Percentiles rank a stretch among this genome's conserved stretches.
Conservation (phyloP, 768 basidiomycete species). For the Hirschioporus abietinus region DNA sequence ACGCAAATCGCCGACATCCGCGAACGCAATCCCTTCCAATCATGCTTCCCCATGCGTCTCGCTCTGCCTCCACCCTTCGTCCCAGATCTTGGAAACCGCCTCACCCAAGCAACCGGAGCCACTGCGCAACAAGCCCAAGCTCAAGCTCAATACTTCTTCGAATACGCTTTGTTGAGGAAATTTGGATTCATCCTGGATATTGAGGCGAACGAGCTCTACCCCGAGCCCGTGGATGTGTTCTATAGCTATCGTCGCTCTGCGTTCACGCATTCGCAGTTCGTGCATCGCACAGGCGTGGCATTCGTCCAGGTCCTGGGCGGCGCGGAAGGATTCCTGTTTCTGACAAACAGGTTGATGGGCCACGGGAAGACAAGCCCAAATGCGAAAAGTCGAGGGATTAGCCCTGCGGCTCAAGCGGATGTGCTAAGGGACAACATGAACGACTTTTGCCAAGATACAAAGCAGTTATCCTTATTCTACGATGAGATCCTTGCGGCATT, state of each 20-base stretch:
- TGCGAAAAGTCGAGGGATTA: constrained; percentile 14
- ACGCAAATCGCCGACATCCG: constrained; percentile 86
- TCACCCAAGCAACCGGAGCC: constrained; percentile 51
- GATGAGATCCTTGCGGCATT: constrained; percentile 59
- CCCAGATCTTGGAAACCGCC: constrained; percentile 57
- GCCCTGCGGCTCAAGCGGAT: constrained; percentile 53
- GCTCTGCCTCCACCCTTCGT: constrained; percentile 68
- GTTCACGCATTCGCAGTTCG: constrained; percentile 84
- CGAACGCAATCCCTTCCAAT: constrained; percentile 85
- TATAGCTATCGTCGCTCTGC: constrained; percentile 85
- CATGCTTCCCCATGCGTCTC: constrained; percentile 80
- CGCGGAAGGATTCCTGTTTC: constrained; percentile 75
- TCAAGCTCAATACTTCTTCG: constrained; percentile 68
- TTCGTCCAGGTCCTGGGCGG: constrained; percentile 87
- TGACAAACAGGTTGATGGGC: constrained; percentile 83
- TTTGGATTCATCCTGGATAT: constrained; percentile 83
- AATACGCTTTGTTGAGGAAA: constrained; percentile 67
- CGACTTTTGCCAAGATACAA: constrained; percentile 59
- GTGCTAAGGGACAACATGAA: constrained; percentile 54
- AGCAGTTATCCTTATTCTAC: constrained; percentile 59
- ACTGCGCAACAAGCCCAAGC: not conserved
- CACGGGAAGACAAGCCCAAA: constrained; percentile 55
- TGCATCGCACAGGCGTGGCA: constrained; percentile 84
- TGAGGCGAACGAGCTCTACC: constrained; percentile 72
- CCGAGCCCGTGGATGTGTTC: constrained; percentile 74